Evolutionary conservation across 148 eudicot genomes (phyloP), one percentile per base, ranked within the genome.

Genomic region (Silene conica): DNA sequence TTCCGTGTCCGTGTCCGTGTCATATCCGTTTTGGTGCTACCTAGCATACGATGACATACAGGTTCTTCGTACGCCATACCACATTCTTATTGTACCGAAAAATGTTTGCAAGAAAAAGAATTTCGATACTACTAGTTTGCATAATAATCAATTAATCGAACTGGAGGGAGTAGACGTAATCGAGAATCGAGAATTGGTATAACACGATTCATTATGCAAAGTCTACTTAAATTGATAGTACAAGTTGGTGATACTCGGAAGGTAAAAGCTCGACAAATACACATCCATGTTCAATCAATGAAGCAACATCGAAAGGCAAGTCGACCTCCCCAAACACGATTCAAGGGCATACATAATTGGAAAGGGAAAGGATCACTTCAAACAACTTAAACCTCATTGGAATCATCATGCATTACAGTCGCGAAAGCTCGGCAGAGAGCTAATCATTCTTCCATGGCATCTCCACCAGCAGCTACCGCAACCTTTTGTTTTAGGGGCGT

Each of bases 381-480:
- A 21, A 21, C 11, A 5, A 0, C 26, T 20, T 59, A 0, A 9
- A 38, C 43, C n/a, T n/a, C n/a, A n/a, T 31, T 5, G 34, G 34
- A 31, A 31, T 31, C 34, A 31, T 31, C 34, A 31, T 10, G 63
- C 63, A 1, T 59, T 59, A 0, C 26, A 59, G 43, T 38, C 43
- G 8, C 43, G 0, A 3, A 3, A 2, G 41, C 4, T 34, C 41
- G 4, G 5, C 43, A 38, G 43, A n/a, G 8, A 38, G 9, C 8
- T 38, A 20, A 59, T 20, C 63, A 59, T 11, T 50, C 55, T 50
- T 50, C 55, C 55, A 50, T 50, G 15, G 55, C 55, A 50, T 50
- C 55, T 50, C 55, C 94, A 25, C 86, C 90, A 76, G 83, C 90
- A 20, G 80, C 71, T 21, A 81, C 91, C 74, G 81, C 83, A 67